These are phyloP conservation scores for Trypanosoma lewisi DNA, from an alignment of 208 protist genomes.

Conservation along the genomic window DNA sequence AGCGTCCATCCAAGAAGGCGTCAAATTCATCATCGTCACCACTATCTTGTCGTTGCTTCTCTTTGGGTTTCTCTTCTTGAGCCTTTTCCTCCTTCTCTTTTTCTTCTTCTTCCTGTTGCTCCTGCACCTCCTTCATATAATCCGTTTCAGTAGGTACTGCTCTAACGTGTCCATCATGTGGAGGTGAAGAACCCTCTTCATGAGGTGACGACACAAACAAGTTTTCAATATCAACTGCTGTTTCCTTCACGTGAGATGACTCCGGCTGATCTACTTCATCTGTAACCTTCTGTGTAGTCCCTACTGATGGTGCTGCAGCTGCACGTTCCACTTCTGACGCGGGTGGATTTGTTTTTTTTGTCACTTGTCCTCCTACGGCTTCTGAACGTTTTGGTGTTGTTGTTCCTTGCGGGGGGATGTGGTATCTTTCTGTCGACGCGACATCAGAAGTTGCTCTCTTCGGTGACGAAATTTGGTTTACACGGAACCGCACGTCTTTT, in stretches of 20 bases:
- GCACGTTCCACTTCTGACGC: slow-evolving; percentile 2
- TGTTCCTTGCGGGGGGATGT: background rate
- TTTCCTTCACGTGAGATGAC: background rate
- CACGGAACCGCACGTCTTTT: background rate
- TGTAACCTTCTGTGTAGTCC: background rate
- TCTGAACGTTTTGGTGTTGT: background rate
- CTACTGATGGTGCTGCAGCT: background rate
- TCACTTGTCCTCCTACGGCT: background rate
- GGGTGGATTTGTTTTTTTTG: background rate
- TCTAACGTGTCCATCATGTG: background rate
- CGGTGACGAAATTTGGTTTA: background rate
- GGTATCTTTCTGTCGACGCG: background rate
- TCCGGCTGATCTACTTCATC: background rate
- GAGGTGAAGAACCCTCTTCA: background rate
- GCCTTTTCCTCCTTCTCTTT: background rate
- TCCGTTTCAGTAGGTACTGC: background rate
- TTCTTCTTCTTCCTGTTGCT: slow-evolving; percentile 5
- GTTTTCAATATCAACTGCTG: background rate
- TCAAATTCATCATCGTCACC: slow-evolving; percentile 74
- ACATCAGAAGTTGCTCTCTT: background rate
- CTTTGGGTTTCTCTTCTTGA: background rate
- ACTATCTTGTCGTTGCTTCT: background rate
- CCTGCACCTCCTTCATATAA: background rate
- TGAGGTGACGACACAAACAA: background rate
- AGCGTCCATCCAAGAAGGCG: slow-evolving; percentile 54